Evolutionary conservation across 805 yeast species (phyloP).

Genomic region (Metschnikowia santaceciliae): DNA sequence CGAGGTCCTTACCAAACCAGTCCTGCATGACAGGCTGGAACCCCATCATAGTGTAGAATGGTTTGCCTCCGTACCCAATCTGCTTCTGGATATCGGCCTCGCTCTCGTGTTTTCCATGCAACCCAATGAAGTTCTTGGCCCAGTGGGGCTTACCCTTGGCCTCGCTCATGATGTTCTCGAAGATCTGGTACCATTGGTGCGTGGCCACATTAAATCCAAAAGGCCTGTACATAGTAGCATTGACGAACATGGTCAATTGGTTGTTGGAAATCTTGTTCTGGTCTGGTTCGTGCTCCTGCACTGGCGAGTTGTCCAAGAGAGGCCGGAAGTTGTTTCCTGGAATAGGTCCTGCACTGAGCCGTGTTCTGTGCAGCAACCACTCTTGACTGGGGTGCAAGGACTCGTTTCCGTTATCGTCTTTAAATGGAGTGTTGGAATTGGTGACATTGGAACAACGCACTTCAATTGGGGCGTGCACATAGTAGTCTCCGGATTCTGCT

Average conservation of each 20-base stretch:
- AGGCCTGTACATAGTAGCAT: constrained; percentile 97
- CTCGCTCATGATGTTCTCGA: constrained; percentile 71
- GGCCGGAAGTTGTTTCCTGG: constrained; percentile 84
- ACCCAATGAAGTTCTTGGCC: constrained; percentile 92
- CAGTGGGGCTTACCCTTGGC: constrained; percentile 96
- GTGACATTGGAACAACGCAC: constrained; percentile 90
- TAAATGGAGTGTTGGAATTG: constrained; percentile 34
- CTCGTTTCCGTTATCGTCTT: constrained; percentile 31
- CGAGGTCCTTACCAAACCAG: constrained; percentile 78
- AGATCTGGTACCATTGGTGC: constrained; percentile 75
- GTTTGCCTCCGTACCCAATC: constrained; percentile 40
- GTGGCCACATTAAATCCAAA: constrained; percentile 71
- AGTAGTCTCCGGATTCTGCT: constrained; percentile 56
- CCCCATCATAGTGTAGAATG: constrained; percentile 73
- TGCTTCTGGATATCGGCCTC: constrained; percentile 38
- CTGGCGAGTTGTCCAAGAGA: constrained; percentile 74
- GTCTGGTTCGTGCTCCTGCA: constrained; percentile 36
- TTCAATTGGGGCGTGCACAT: constrained; percentile 93
- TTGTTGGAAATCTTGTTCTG: constrained; percentile 54
- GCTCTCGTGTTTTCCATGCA: constrained; percentile 34
- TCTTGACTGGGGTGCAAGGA: constrained; percentile 41
- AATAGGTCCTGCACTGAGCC: constrained; percentile 68
- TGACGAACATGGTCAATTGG: constrained; percentile 80
- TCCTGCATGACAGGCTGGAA: constrained; percentile 61
- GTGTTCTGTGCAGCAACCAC: constrained; percentile 50